phyloP scores from a whole-genome alignment of 2,329 filamentous ascomycete species.

The Sordariomycetes sp. region DNA sequence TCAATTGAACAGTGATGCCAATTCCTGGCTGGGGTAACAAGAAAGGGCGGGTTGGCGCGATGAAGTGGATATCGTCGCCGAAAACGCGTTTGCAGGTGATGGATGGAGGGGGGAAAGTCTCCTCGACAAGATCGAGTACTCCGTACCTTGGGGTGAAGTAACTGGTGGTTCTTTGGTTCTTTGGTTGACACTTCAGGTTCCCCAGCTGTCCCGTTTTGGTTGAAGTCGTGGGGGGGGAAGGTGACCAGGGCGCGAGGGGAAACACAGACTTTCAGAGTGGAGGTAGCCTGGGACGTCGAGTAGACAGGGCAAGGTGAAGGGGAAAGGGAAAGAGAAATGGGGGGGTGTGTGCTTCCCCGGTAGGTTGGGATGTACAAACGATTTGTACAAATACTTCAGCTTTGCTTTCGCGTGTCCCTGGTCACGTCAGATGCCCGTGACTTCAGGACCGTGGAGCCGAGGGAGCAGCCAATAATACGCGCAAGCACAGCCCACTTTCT shows the following conservation, averaged over 20 bases:
- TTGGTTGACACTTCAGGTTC: background rate
- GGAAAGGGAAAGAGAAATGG: constrained; percentile 2
- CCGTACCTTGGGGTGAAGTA: constrained; percentile 2
- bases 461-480: background rate
- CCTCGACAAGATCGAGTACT: background rate
- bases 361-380: constrained; percentile 1
- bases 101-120: background rate
- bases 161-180: background rate
- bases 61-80: background rate
- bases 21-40: background rate
- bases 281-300: background rate
- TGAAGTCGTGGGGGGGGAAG: background rate
- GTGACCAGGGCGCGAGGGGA: background rate
- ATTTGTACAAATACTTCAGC: constrained; percentile 5
- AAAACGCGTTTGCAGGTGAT: background rate
- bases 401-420: background rate
- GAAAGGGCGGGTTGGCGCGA: background rate
- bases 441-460: background rate
- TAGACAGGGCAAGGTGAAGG: constrained; percentile 1
- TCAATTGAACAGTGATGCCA: background rate
- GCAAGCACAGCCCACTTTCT: constrained; percentile 1
- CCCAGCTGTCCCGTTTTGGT: constrained; percentile 2
- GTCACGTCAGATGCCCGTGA: constrained; percentile 6
- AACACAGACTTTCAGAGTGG: constrained; percentile 4
- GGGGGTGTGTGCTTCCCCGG: constrained; percentile 4